phyloP scores from a whole-genome alignment of 2,329 filamentous ascomycete species.

The Cryphonectria naterciae region DNA sequence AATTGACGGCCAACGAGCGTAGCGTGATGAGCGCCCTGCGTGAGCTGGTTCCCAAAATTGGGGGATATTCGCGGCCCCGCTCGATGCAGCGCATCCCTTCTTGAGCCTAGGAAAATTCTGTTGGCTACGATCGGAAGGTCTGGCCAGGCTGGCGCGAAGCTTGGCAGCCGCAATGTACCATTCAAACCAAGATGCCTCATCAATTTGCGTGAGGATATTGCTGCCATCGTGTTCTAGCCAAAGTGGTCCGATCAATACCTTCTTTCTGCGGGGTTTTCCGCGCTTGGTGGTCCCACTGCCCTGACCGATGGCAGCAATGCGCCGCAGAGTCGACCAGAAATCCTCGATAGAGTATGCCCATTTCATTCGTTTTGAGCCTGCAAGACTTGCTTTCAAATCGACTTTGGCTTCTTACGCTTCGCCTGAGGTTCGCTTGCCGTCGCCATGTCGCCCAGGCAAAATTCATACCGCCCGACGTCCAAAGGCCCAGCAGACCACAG shows the following conservation, averaged over 20 bases:
- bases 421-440: background rate
- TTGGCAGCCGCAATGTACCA: background rate
- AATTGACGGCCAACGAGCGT: constrained; percentile 23
- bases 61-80: background rate
- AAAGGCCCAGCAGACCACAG: constrained; percentile 78
- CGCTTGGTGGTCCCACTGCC: background rate
- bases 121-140: background rate
- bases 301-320: background rate
- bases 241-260: background rate
- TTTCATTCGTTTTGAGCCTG: background rate
- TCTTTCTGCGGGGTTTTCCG: background rate
- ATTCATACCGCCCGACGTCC: constrained; percentile 73
- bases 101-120: background rate
- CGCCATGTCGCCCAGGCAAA: constrained; percentile 47
- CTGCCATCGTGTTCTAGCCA: background rate
- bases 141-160: background rate
- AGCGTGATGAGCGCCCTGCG: background rate
- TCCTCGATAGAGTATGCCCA: background rate
- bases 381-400: background rate
- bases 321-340: background rate
- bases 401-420: background rate
- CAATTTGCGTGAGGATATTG: background rate
- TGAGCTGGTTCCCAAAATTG: background rate
- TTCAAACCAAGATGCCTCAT: background rate
- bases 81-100: background rate